Evolutionary conservation across 2,329 filamentous ascomycete species (phyloP).

Genomic region (Chrysoporthe austroafricana): DNA sequence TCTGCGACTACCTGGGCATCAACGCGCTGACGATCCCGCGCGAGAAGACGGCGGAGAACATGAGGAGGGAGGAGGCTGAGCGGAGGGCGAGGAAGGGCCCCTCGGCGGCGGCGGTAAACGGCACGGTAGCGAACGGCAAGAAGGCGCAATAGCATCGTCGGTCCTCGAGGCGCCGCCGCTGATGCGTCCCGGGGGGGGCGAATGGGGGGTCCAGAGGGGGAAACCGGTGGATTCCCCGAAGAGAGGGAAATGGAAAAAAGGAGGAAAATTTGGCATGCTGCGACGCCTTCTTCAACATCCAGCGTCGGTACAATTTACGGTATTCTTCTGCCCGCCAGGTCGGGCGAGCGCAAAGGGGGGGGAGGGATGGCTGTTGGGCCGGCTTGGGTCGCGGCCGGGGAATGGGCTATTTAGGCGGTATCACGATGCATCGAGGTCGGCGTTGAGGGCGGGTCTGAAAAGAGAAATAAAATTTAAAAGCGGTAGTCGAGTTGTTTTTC

Average conservation of each 20-base stretch:
- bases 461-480: not conserved
- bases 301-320: not conserved
- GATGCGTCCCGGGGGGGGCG: not conserved
- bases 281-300: slow-evolving; percentile 8
- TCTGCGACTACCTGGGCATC: slow-evolving; percentile 91
- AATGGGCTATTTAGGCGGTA: not conserved
- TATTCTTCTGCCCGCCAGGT: not conserved
- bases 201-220: not conserved
- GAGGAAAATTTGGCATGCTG: too few relatives aligned
- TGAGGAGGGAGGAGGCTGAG: slow-evolving; percentile 43
- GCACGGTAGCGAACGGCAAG: slow-evolving; percentile 33
- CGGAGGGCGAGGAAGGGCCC: slow-evolving; percentile 11
- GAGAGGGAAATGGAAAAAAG: too few relatives aligned
- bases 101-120: slow-evolving; percentile 31
- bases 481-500: not conserved
- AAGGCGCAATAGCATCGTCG: slow-evolving; percentile 32
- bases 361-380: not conserved
- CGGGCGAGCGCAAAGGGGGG: not conserved
- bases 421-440: slow-evolving; percentile 1
- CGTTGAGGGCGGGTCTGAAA: not conserved
- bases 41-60: slow-evolving; percentile 62
- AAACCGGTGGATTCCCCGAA: too few relatives aligned
- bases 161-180: not conserved
- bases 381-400: not conserved
- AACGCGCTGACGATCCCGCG: slow-evolving; percentile 86